Evolutionary conservation across 2,329 filamentous ascomycete genomes (phyloP), one percentile per base, ranked within the genome.

Genomic region (Fusarium armeniacum): DNA sequence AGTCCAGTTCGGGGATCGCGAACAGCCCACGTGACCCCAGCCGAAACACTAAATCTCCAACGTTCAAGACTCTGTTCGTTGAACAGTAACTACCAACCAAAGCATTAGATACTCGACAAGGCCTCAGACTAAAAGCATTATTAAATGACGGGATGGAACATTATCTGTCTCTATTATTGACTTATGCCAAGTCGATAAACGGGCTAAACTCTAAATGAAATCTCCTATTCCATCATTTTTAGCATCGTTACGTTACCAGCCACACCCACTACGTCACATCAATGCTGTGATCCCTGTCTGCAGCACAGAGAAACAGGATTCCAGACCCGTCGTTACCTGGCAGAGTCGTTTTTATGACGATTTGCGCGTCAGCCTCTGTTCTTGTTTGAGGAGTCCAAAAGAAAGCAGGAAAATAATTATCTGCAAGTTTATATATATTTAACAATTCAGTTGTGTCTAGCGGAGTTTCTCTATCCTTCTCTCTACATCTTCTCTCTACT

Each of bases 271-370:
- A 62, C 63, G 63, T 66, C 62, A 65, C 38, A 47, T 51, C 32
- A 40, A 18, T 36, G 18, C 35, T 18, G n/a, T 51, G 49, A 51
- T 51, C 49, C 49, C 49, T 51, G 32, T 40, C 53, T 32, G 20
- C 43, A 26, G 32, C 9, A 40, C 49, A 51, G 35, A 40, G 51
- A 56, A 64, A 64, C 61, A 40, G 52, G 58, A 51, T 64, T 64
- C 59, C 45, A 57, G 51, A 47, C 51, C 20, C 38, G 44, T 35
- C 35, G 49, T 40, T 51, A 51, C 62, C 65, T 65, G 62, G 62
- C 61, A 65, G 32, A 44, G 62, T 65, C 61, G 62, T 58, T 33
- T 49, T 65, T 66, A 65, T 65, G 62, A 65, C 62, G 62, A 65
- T 65, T 66, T 49, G 62, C 62, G 32, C 62, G 62, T 65, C 62